Evolutionary conservation across 2,329 filamentous ascomycete species (phyloP), one percentile per base, ranked within the genome.

Genomic region (Trichoderma koningii): DNA sequence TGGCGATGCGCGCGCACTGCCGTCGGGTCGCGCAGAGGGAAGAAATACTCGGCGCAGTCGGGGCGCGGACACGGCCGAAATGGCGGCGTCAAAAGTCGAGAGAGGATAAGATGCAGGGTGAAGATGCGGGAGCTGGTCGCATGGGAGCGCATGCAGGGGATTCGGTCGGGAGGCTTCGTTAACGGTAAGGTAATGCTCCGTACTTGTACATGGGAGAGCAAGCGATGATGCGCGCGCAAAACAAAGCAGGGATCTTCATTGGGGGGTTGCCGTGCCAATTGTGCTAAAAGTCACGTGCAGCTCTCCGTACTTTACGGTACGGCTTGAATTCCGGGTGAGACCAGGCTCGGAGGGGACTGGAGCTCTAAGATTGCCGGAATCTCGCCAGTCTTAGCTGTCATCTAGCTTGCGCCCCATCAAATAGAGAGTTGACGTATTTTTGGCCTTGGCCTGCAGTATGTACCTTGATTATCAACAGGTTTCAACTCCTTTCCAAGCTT

Each of bases 181-280:
- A 34, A 52, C 50, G n/a, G 50, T 55, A 55, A 1, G n/a, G 50
- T 55, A 55, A 1, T 38, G 12, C 34, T 38, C 34, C 34, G 34
- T 38, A 38, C 34, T 38, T 38, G 34, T 38, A 38, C 34, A 38
- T 38, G 4, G 9, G 30, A 10, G 30, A 38, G 5, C 48, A 48
- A 55, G 57, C 60, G 48, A 52, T 66, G 63, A 61, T 64, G 66
- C 64, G 64, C 55, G 67, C 48, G 61, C 47, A 66, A 70, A 71
- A 70, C 70, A 71, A 45, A 50, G 45, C 53, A 70, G 51, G 66
- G 62, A 60, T 68, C 56, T 63, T 68, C 66, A 72, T 72, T 66
- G 64, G 71, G 47, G 10, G 10, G 76, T 77, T 77, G 74, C 73
- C 60, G 70, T 74, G 75, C 70, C 76, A 76, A 77, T 75, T 17